Conservation (phyloP, 176 grass and related monocot genomes). For the Urochloa ruziziensis region DNA sequence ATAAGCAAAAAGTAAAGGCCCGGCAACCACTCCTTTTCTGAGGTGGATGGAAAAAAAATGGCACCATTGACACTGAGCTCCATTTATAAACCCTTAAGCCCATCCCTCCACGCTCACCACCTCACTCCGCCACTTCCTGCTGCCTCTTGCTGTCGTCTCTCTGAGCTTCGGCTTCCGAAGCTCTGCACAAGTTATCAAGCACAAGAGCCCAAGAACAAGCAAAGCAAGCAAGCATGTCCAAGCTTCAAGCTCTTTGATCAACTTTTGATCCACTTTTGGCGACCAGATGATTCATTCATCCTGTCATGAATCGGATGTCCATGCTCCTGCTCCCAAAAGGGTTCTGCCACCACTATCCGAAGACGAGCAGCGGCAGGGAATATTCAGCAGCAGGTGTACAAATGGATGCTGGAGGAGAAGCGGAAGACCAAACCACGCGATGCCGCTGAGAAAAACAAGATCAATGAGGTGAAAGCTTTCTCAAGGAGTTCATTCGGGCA, state of each 20-base stretch:
- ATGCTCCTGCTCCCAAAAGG: constrained; percentile 12
- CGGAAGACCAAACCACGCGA: constrained; percentile 64
- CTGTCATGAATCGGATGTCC: too few species aligned
- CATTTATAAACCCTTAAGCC: constrained; percentile 28
- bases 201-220: not conserved
- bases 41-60: too few species aligned
- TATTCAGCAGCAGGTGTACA: too few species aligned
- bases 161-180: not conserved
- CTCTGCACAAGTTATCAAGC: not conserved
- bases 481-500: constrained; percentile 72
- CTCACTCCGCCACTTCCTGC: too few species aligned
- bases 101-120: constrained; percentile 33
- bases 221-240: constrained; percentile 41
- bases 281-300: too few species aligned
- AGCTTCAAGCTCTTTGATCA: too few species aligned
- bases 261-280: too few species aligned
- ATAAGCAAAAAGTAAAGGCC: too few species aligned
- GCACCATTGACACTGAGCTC: not conserved
- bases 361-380: constrained; percentile 66
- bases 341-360: constrained; percentile 58
- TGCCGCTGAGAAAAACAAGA: constrained; percentile 62
- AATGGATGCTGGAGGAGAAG: constrained; percentile 94
- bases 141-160: not conserved
- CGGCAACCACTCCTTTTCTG: too few species aligned
- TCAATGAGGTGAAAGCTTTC: constrained; percentile 86